Percentiles rank a stretch among this genome's conserved stretches.
Evolutionary conservation across 176 grass and related monocot species (phyloP).

Genomic region (Bromus sterilis): DNA sequence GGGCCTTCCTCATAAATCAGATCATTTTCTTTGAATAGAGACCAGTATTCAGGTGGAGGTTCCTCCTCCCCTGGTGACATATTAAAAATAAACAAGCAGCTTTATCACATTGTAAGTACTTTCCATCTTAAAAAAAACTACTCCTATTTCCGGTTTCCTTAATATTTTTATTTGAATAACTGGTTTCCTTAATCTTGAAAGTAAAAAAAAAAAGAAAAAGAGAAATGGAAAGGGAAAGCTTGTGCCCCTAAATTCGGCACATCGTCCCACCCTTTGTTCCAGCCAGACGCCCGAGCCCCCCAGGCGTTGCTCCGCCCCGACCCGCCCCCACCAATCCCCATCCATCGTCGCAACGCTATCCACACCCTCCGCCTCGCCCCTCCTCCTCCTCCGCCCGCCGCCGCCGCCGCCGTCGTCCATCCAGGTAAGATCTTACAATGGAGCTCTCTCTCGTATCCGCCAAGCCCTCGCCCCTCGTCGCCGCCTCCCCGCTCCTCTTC

Average conservation of each 20-base stretch:
- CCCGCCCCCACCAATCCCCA: slow-evolving; percentile 17
- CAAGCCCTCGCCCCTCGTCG: background rate
- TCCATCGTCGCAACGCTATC: slow-evolving; percentile 16
- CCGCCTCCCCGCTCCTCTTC: slow-evolving; percentile 35
- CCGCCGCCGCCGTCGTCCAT: background rate
- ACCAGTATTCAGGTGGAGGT: no score
- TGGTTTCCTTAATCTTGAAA: background rate
- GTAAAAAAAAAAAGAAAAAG: background rate
- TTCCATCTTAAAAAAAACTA: background rate
- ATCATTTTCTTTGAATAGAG: no score
- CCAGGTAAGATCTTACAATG: slow-evolving; percentile 17
- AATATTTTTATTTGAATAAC: background rate
- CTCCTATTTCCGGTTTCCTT: no score
- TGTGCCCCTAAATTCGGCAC: background rate
- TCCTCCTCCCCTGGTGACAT: no score
- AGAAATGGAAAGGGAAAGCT: background rate
- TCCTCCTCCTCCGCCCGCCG: background rate
- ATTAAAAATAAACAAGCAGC: no score
- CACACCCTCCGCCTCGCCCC: background rate
- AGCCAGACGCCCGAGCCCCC: background rate
- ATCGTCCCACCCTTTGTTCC: background rate
- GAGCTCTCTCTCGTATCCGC: slow-evolving; percentile 45
- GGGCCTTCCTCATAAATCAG: no score
- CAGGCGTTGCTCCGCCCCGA: background rate
- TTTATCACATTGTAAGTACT: background rate